A percentile compares a stretch with the other conserved stretches of the same genome.
These are phyloP conservation scores for Aspergillus pseudoglaucus DNA, from an alignment of 2,329 filamentous ascomycete species.

Conservation along the genomic window DNA sequence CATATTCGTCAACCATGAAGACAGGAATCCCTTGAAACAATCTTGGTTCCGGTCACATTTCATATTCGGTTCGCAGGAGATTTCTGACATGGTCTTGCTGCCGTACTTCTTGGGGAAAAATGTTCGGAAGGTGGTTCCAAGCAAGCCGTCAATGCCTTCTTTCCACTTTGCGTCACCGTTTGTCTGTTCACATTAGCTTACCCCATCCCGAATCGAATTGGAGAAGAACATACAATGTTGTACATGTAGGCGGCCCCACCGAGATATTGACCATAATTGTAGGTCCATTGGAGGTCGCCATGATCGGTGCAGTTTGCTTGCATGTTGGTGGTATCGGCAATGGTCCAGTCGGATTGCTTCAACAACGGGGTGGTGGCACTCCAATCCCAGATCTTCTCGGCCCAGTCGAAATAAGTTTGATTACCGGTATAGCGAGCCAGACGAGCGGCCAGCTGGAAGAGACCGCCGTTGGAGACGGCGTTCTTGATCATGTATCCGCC, in stretches of 20 bases:
- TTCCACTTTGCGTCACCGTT: slow-evolving; percentile 49
- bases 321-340: slow-evolving; percentile 49
- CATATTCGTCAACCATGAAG: slow-evolving; percentile 59
- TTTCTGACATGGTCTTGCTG: slow-evolving; percentile 57
- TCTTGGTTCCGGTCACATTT: slow-evolving; percentile 67
- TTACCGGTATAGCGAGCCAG: slow-evolving; percentile 74
- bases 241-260: slow-evolving; percentile 54
- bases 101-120: slow-evolving; percentile 47
- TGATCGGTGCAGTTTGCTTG: slow-evolving; percentile 45
- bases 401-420: slow-evolving; percentile 72
- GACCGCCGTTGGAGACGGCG: slow-evolving; percentile 51
- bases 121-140: slow-evolving; percentile 42
- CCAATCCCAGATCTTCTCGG: slow-evolving; percentile 60
- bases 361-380: slow-evolving; percentile 47
- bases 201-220: slow-evolving; percentile 6
- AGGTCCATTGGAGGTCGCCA: slow-evolving; percentile 52
- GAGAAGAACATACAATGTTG: slow-evolving; percentile 39
- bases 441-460: slow-evolving; percentile 57
- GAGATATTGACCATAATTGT: slow-evolving; percentile 52
- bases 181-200: slow-evolving; percentile 25
- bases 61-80: slow-evolving; percentile 56
- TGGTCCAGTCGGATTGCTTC: slow-evolving; percentile 45
- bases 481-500: slow-evolving; percentile 58
- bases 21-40: slow-evolving; percentile 66
- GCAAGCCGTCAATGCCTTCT: slow-evolving; percentile 49